Percentiles rank a stretch among this genome's conserved stretches.
phyloP scores from a whole-genome alignment of 2,329 filamentous ascomycete genomes.

The Dactylella cylindrospora region DNA sequence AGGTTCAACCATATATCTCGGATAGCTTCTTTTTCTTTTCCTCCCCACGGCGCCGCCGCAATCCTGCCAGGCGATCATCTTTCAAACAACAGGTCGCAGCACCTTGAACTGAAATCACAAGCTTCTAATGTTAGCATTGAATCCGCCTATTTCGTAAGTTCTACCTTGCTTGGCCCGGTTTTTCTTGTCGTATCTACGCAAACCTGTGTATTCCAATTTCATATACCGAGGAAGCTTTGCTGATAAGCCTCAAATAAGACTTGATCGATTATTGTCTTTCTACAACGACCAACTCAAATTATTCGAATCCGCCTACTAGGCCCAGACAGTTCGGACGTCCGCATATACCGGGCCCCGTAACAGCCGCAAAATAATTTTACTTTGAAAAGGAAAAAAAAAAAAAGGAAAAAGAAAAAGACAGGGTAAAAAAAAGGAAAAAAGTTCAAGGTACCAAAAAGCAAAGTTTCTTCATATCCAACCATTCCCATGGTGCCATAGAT shows the following conservation, averaged over 20 bases:
- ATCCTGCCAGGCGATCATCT: conserved; percentile 38
- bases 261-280: conserved; percentile 17
- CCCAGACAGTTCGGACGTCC: conserved; percentile 12
- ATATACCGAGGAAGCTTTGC: conserved; percentile 39
- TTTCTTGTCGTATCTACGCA: conserved; percentile 5
- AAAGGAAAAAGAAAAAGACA: no score
- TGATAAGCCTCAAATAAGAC: conserved; percentile 39
- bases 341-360: conserved; percentile 4
- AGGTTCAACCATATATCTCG: conserved; percentile 37
- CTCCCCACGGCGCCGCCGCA: conserved; percentile 28
- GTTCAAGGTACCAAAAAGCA: no score
- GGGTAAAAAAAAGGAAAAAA: no score
- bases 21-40: conserved; percentile 42
- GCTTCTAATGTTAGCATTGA: conserved; percentile 44
- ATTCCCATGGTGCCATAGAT: conserved; percentile 39
- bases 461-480: conserved; percentile 34
- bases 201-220: conserved; percentile 19
- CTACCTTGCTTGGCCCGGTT: conserved; percentile 8
- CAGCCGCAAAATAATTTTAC: conserved; percentile 16
- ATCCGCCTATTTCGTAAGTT: conserved; percentile 33
- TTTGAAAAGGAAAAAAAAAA: no score
- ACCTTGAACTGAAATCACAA: conserved; percentile 21
- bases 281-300: conserved; percentile 28
- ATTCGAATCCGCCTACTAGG: conserved; percentile 3
- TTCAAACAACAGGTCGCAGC: conserved; percentile 35